Evolutionary conservation across 768 basidiomycete species (phyloP).

Genomic region (Tylopilus subfusipes): DNA sequence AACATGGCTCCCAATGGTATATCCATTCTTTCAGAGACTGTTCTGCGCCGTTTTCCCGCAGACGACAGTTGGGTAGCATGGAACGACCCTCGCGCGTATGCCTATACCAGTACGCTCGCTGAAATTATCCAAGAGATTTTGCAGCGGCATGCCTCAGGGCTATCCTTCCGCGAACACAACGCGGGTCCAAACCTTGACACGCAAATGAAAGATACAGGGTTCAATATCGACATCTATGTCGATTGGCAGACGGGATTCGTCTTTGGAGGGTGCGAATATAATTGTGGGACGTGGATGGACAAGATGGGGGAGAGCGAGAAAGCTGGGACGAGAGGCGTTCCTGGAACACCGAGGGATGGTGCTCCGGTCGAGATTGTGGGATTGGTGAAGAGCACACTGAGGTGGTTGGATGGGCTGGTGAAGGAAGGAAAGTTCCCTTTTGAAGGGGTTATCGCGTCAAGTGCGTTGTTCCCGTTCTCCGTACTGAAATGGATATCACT

Average conservation of each 20-base stretch:
- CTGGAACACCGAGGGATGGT: slow-evolving; percentile 96
- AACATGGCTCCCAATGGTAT: slow-evolving; percentile 80
- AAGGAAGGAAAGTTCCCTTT: slow-evolving; percentile 74
- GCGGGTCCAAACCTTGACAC: slow-evolving; percentile 95
- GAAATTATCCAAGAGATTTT: slow-evolving; percentile 96
- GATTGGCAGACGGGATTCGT: slow-evolving; percentile 95
- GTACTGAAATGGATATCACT: not conserved
- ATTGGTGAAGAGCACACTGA: slow-evolving; percentile 84
- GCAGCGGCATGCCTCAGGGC: slow-evolving; percentile 89
- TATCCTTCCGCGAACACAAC: slow-evolving; percentile 93
- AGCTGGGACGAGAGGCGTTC: slow-evolving; percentile 91
- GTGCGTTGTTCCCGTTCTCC: slow-evolving; percentile 45
- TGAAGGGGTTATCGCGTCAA: slow-evolving; percentile 76
- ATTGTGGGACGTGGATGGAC: slow-evolving; percentile 98
- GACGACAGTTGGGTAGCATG: slow-evolving; percentile 94
- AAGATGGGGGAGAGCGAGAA: slow-evolving; percentile 94
- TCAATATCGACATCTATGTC: slow-evolving; percentile 90
- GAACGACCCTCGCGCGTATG: slow-evolving; percentile 82
- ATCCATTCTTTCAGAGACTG: slow-evolving; percentile 70
- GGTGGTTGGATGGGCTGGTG: slow-evolving; percentile 79
- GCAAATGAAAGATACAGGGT: slow-evolving; percentile 93
- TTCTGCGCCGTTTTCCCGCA: slow-evolving; percentile 91
- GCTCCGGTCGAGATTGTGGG: slow-evolving; percentile 96
- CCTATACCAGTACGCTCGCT: slow-evolving; percentile 79
- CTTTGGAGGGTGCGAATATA: slow-evolving; percentile 77